A percentile compares a stretch with the other conserved stretches of the same genome.
Conservation (phyloP, 2,329 filamentous ascomycete genomes). For the Monosporascus sp. region DNA sequence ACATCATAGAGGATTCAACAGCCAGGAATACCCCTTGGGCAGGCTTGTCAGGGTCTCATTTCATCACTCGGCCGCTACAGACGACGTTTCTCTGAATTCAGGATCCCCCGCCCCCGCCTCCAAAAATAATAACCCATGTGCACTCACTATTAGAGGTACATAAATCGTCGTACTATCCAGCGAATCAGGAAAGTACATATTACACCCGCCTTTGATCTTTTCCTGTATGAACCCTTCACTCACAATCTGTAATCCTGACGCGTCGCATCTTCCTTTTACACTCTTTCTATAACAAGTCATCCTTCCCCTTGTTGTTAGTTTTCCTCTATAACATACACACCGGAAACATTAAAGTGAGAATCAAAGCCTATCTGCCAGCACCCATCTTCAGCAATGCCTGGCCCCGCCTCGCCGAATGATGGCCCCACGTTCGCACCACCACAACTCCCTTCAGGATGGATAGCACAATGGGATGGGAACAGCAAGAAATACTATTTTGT, state of each 20-base stretch:
- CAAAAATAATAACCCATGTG: background rate
- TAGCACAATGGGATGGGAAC: constrained; percentile 63
- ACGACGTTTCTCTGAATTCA: background rate
- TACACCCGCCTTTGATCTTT: too few species aligned
- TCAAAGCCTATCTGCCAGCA: constrained; percentile 15
- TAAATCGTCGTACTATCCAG: too few species aligned
- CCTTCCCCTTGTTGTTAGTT: too few species aligned
- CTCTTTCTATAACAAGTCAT: too few species aligned
- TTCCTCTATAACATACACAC: too few species aligned
- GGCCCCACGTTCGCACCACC: constrained; percentile 56
- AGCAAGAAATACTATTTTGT: constrained; percentile 68
- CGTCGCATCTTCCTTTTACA: too few species aligned
- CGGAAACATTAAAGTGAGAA: background rate
- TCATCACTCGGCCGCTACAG: background rate
- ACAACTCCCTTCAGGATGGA: constrained; percentile 60
- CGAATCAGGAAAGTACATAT: too few species aligned
- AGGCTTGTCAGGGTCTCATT: background rate
- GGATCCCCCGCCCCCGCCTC: background rate
- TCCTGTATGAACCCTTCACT: too few species aligned
- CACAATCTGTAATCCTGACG: too few species aligned
- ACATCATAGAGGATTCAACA: too few species aligned
- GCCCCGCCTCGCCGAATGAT: constrained; percentile 53
- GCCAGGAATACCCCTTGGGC: too few species aligned
- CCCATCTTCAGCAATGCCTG: constrained; percentile 41
- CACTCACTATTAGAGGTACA: too few species aligned